These are phyloP conservation scores for Litsea cubeba DNA, from an alignment of 164 flowering plant genomes.

Conservation along the genomic window DNA sequence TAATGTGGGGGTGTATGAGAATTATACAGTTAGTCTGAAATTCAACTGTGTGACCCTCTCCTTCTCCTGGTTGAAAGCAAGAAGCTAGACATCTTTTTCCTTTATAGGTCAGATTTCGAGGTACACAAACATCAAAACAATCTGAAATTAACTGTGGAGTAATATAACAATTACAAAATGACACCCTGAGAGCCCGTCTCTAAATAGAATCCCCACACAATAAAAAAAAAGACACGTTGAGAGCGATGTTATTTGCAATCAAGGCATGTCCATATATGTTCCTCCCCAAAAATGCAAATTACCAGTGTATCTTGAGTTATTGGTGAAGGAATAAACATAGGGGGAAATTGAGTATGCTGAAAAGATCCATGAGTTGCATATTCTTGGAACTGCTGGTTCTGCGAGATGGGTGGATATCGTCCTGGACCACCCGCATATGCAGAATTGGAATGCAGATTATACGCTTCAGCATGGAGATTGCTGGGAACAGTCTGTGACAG, in stretches of 20 bases:
- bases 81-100: neutral
- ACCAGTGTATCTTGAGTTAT: conserved; percentile 51
- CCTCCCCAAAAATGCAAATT: conserved; percentile 5
- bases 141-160: neutral
- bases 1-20: no score
- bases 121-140: neutral
- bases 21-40: no score
- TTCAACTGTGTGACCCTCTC: no score
- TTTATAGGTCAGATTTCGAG: neutral
- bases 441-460: conserved; percentile 43
- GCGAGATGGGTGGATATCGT: conserved; percentile 23
- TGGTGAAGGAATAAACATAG: conserved; percentile 61
- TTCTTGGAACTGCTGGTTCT: conserved; percentile 12
- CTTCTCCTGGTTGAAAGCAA: neutral
- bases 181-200: neutral
- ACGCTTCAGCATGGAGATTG: conserved; percentile 52
- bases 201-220: neutral
- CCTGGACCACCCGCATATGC: conserved; percentile 23
- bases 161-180: neutral
- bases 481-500: conserved; percentile 25
- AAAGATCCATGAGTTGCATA: conserved; percentile 35
- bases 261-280: neutral
- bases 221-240: neutral
- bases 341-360: conserved; percentile 47
- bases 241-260: neutral